These are phyloP conservation scores for Entamoeba invadens DNA, from an alignment of 208 protist species.

Conservation along the genomic window DNA sequence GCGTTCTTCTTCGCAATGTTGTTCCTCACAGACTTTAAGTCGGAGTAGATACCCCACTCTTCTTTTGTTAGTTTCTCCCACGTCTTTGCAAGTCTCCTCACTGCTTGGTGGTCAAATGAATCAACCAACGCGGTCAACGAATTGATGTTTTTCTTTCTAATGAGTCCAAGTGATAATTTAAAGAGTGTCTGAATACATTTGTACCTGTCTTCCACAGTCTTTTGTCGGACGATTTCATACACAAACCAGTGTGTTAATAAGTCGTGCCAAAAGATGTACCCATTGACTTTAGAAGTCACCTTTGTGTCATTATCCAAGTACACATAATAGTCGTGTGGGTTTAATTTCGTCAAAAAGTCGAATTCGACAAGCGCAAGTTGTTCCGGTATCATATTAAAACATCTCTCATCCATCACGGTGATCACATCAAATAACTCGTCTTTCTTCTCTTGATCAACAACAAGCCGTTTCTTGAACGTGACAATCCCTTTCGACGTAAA, in stretches of 20 bases:
- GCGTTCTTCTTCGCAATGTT: neutral
- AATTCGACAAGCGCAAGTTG: neutral
- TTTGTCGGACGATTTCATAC: neutral
- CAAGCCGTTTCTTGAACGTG: neutral
- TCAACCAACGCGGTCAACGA: neutral
- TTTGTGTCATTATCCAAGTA: neutral
- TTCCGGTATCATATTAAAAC: neutral
- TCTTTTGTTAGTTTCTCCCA: neutral
- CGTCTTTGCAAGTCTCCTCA: neutral
- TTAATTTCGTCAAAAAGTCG: neutral
- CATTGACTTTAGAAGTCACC: neutral
- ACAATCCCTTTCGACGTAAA: neutral
- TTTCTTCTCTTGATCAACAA: neutral
- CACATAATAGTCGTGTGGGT: neutral
- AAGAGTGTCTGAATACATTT: neutral
- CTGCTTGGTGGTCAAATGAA: neutral
- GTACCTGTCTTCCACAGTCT: neutral
- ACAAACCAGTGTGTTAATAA: neutral
- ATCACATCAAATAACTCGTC: neutral
- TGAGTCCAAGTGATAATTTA: neutral
- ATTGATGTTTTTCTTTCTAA: neutral
- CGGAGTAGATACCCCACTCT: neutral
- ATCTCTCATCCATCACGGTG: neutral
- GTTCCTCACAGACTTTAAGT: neutral
- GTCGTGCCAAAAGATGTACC: neutral